These are phyloP conservation scores for Chalciporus sp. DNA, from an alignment of 1,284 basidiomycete genomes.

Conservation along the genomic window DNA sequence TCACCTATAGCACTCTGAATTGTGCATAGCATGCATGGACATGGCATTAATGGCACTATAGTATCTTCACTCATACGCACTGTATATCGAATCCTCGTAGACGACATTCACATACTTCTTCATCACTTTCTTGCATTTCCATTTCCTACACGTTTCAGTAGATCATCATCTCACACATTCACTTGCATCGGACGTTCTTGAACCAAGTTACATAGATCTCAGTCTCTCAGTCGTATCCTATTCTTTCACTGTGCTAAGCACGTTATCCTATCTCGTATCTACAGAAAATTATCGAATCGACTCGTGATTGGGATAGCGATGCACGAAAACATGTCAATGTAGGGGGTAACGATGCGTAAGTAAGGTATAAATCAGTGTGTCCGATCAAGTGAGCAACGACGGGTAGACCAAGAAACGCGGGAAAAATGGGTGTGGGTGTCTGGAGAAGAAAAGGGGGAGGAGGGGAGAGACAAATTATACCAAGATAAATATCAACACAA, in stretches of 20 bases:
- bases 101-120: conserved; percentile 8
- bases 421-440: too few relatives aligned
- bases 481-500: background rate
- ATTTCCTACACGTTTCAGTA: conserved; percentile 3
- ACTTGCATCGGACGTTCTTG: background rate
- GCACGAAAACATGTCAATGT: background rate
- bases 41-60: background rate
- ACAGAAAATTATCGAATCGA: background rate
- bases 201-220: background rate
- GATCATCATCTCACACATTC: conserved; percentile 12
- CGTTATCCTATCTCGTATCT: background rate
- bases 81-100: conserved; percentile 10
- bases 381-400: background rate
- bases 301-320: too few relatives aligned
- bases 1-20: conserved; percentile 21
- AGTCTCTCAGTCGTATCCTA: conserved; percentile 3
- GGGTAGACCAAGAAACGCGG: background rate
- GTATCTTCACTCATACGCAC: conserved; percentile 2
- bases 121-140: conserved; percentile 2
- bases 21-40: background rate
- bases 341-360: background rate
- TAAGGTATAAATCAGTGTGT: conserved; percentile 12
- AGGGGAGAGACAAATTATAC: background rate
- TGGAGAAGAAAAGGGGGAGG: too few relatives aligned
- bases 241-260: background rate